These are phyloP conservation scores for Globisporangium paddicum DNA, from an alignment of 352 stramenopile genomes.

Conservation along the genomic window DNA sequence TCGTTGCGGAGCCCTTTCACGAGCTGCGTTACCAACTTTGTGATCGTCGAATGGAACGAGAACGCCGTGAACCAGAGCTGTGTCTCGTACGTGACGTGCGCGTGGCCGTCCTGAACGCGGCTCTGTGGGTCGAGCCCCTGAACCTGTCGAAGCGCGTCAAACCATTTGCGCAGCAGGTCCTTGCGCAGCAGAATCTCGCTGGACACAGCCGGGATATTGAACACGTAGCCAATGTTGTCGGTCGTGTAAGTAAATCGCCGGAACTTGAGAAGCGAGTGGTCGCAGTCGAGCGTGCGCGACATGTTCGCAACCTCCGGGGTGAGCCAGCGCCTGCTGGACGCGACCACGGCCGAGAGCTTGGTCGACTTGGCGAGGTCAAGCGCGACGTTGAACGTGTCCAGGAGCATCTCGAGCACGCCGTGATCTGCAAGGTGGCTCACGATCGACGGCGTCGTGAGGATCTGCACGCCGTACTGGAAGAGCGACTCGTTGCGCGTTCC, in stretches of 20 bases:
- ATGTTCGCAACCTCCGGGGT: constrained; percentile 18
- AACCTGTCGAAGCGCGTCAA: constrained; percentile 62
- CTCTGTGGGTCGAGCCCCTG: constrained; percentile 77
- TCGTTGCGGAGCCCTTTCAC: constrained; percentile 62
- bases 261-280: constrained; percentile 89
- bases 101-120: constrained; percentile 66
- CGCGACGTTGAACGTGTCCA: constrained; percentile 73
- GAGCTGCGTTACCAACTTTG: constrained; percentile 53
- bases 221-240: constrained; percentile 94
- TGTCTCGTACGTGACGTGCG: constrained; percentile 95
- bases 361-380: constrained; percentile 63
- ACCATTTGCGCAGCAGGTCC: constrained; percentile 66
- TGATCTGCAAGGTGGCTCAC: constrained; percentile 57
- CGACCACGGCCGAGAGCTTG: constrained; percentile 22
- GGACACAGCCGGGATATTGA: constrained; percentile 86
- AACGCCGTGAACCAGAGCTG: constrained; percentile 93
- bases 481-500: constrained; percentile 88
- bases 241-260: constrained; percentile 91
- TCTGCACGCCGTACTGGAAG: constrained; percentile 91
- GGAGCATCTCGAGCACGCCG: constrained; percentile 66
- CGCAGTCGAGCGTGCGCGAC: constrained; percentile 79
- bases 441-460: constrained; percentile 91
- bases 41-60: constrained; percentile 79
- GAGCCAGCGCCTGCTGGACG: constrained; percentile 16
- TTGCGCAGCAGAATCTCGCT: constrained; percentile 48